These are phyloP conservation scores for Mycosarcoma mackinlayi DNA, from an alignment of 1,284 basidiomycete species.

Conservation along the genomic window DNA sequence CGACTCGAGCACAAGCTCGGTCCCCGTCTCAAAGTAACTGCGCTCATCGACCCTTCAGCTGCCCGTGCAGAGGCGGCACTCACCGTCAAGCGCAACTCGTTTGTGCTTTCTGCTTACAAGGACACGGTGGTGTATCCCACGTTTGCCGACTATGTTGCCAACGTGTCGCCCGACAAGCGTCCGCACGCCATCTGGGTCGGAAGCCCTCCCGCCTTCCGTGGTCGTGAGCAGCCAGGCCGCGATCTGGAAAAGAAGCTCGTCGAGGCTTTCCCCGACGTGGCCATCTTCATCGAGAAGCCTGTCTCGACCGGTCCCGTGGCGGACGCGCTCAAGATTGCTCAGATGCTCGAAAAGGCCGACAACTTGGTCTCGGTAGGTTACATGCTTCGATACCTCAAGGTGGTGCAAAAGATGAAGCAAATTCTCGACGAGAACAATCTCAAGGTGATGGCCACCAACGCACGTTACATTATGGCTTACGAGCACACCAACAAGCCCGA, in stretches of 20 bases:
- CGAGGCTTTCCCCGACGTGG: slow-evolving; percentile 77
- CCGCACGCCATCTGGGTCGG: slow-evolving; percentile 85
- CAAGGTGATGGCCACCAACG: slow-evolving; percentile 96
- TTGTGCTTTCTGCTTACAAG: slow-evolving; percentile 92
- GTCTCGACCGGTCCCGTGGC: slow-evolving; percentile 82
- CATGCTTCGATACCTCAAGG: slow-evolving; percentile 71
- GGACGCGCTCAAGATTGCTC: slow-evolving; percentile 69
- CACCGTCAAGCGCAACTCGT: slow-evolving; percentile 89
- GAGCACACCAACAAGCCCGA: slow-evolving; percentile 79
- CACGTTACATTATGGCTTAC: slow-evolving; percentile 94
- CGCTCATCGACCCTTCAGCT: slow-evolving; percentile 88
- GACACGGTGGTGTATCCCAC: slow-evolving; percentile 88
- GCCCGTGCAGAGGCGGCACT: slow-evolving; percentile 85
- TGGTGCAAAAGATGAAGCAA: slow-evolving; percentile 93
- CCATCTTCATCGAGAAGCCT: slow-evolving; percentile 96
- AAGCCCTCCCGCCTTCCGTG: slow-evolving; percentile 89
- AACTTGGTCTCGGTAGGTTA: slow-evolving; percentile 91
- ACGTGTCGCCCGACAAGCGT: slow-evolving; percentile 72
- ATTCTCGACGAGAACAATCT: slow-evolving; percentile 94
- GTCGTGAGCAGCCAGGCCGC: slow-evolving; percentile 72
- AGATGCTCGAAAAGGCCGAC: slow-evolving; percentile 58
- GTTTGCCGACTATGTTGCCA: slow-evolving; percentile 83
- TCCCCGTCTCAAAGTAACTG: slow-evolving; percentile 92
- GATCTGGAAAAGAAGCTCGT: slow-evolving; percentile 91
- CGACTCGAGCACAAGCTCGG: slow-evolving; percentile 80